These are phyloP conservation scores for Fusarium liriodendri DNA, from an alignment of 2,329 filamentous ascomycete genomes.

Conservation along the genomic window DNA sequence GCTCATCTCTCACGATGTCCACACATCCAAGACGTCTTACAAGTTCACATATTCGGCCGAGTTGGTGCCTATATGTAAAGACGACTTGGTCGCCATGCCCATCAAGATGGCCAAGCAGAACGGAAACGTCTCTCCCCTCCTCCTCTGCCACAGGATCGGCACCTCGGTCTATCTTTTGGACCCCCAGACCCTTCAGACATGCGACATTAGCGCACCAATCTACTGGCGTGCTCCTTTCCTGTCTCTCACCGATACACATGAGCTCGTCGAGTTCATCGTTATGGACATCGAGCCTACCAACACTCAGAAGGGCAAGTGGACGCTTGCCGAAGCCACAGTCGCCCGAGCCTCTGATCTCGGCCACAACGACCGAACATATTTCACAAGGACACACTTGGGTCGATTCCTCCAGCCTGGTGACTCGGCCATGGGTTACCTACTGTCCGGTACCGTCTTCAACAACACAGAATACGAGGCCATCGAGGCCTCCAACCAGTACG, in stretches of 20 bases:
- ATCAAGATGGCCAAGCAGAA: conserved; percentile 87
- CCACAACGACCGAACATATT: conserved; percentile 87
- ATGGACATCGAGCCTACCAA: conserved; percentile 91
- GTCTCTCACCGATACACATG: conserved; percentile 83
- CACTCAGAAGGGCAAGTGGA: conserved; percentile 81
- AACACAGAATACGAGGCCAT: conserved; percentile 86
- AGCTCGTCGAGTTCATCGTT: conserved; percentile 91
- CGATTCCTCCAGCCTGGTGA: conserved; percentile 88
- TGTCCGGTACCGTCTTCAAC: conserved; percentile 93
- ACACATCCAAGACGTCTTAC: conserved; percentile 91
- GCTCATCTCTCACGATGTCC: conserved; percentile 91
- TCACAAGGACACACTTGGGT: conserved; percentile 90
- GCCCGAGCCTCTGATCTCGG: conserved; percentile 89
- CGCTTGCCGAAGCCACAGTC: conserved; percentile 88
- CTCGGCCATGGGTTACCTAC: conserved; percentile 92
- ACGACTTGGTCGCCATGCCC: conserved; percentile 93
- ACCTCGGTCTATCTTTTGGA: conserved; percentile 92
- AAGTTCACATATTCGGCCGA: conserved; percentile 95
- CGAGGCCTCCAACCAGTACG: conserved; percentile 80
- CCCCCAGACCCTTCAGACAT: conserved; percentile 88
- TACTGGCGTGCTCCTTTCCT: conserved; percentile 94
- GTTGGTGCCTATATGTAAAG: conserved; percentile 94
- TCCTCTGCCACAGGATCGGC: conserved; percentile 88
- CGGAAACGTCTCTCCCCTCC: conserved; percentile 89
- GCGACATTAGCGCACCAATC: conserved; percentile 82